phyloP scores from a whole-genome alignment of 2,329 filamentous ascomycete species.

The Fusarium circinatum region DNA sequence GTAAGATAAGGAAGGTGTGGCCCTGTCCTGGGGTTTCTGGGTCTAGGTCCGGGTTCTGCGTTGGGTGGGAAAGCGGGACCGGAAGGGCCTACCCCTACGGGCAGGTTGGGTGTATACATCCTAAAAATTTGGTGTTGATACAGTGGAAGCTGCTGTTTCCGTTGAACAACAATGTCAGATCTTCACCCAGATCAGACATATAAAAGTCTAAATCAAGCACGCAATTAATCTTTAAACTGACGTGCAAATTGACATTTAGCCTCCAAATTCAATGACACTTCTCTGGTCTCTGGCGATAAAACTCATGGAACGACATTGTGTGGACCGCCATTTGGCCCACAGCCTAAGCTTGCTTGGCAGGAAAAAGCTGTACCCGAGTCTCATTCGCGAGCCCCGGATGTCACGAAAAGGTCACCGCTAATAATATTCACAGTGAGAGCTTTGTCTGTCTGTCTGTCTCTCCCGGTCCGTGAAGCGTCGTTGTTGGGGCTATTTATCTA shows the following conservation, averaged over 20 bases:
- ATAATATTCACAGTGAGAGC: neutral
- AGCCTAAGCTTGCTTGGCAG: slow-evolving; percentile 20
- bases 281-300: neutral
- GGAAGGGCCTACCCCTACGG: slow-evolving; percentile 19
- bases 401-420: slow-evolving; percentile 18
- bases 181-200: neutral
- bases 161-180: neutral
- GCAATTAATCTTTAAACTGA: neutral
- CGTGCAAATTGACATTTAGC: neutral
- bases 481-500: slow-evolving; percentile 2
- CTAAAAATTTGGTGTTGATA: slow-evolving; percentile 20
- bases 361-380: neutral
- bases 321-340: slow-evolving; percentile 30
- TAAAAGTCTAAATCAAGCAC: neutral
- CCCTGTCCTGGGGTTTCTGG: neutral
- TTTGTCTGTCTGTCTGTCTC: neutral
- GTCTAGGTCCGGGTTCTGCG: neutral
- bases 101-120: slow-evolving; percentile 5
- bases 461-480: neutral
- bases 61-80: slow-evolving; percentile 42
- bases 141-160: neutral
- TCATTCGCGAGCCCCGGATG: slow-evolving; percentile 7
- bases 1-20: slow-evolving; percentile 26
- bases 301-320: slow-evolving; percentile 29
- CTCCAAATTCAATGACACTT: neutral